phyloP scores from a whole-genome alignment of 176 grass and related monocot genomes.

The Oryza meyeriana region DNA sequence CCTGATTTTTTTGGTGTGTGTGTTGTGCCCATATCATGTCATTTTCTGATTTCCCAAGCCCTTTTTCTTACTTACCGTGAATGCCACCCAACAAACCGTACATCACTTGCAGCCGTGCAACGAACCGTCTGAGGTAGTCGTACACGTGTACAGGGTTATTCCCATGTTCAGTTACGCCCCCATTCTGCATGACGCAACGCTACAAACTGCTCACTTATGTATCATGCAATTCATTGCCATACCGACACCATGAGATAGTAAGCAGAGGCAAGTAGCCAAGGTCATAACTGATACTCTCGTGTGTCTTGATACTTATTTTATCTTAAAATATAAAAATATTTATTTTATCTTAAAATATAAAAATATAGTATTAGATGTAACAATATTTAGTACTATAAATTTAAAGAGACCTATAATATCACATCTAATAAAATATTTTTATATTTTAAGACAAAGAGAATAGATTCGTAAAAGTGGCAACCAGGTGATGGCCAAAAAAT shows the following conservation, averaged over 20 bases:
- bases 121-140: neutral
- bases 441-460: no score
- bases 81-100: conserved; percentile 19
- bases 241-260: neutral
- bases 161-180: neutral
- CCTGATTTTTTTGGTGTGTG: neutral
- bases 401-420: no score
- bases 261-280: neutral
- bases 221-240: neutral
- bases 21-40: neutral
- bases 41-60: neutral
- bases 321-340: no score
- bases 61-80: conserved; percentile 5
- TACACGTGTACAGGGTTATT: neutral
- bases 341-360: no score
- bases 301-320: no score
- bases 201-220: neutral
- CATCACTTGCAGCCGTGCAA: neutral
- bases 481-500: neutral
- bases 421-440: no score
- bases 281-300: no score
- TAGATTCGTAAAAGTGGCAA: neutral
- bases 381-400: no score
- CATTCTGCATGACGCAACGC: neutral
- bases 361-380: no score